Base-by-base conservation (phyloP, 768 basidiomycete species). In the Trametes meyenii region DNA sequence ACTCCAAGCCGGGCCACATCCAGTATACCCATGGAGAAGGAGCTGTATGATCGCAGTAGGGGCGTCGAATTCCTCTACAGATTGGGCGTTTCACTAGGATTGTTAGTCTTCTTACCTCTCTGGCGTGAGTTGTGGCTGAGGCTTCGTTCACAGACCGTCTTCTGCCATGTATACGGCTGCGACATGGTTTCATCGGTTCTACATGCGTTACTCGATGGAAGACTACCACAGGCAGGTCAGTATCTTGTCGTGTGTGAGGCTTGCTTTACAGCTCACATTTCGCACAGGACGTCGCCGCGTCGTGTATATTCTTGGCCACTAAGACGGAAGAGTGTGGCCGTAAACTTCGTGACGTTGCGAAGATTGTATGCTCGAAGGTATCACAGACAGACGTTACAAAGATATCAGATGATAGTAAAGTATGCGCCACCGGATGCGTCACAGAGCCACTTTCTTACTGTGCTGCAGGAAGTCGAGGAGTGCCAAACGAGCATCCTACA, bases 141-240 rank as follows among this genome's bases (percentile, higher is more conserved):
- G 46, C 56, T 55, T 62, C 36, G n/a, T 62, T 65, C 38, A 50
- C 48, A 94, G 92, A 50, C 89, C 90, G 26, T 85, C 87, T 21
- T 87, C 90, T 16, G 90, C 92, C 14, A 84, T 93, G 78, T 89
- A 89, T 68, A 92, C 93, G 24, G 91, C 93, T 24, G 91, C 92
- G 24, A 90, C 89, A 6, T 94, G 92, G 89, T 92, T 94, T 66
- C 93, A 94, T 73, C 83, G 93, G 13, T 94, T 94, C 74, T 94
- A 90, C 73, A 92, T 94, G 92, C 82, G 92, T 61, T 87, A 84
- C 71, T 85, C 91, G 26, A 84, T 92, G 83, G 86, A 89, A 67
- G 89, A 92, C 69, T 89, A 90, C 68, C 88, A 90, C 66, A 82
- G 86, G 43, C 89, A 90, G 79, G 92, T 89, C 74, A 64, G 78